phyloP scores from a whole-genome alignment of 257 asterid genomes.

The Nicotiana undulata region DNA sequence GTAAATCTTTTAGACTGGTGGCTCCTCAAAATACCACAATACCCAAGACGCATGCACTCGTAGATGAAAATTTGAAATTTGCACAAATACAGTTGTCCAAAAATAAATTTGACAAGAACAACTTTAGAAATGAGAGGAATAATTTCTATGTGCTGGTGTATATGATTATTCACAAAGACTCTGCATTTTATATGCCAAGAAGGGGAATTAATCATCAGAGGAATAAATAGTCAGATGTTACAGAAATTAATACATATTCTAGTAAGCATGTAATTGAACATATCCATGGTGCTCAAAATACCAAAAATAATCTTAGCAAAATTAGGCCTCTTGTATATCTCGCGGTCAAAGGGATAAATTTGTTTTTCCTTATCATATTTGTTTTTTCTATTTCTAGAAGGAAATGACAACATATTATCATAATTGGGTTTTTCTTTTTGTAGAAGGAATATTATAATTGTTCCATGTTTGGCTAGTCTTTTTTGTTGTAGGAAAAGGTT shows the following conservation, averaged over 20 bases:
- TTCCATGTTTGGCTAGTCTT: no score
- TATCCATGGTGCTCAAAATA: neutral
- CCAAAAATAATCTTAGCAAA: neutral
- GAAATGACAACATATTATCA: no score
- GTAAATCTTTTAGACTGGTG: neutral
- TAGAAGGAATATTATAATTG: no score
- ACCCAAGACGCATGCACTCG: neutral
- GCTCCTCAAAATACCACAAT: neutral
- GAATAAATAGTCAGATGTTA: no score
- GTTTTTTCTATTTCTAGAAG: no score
- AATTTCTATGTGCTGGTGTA: neutral
- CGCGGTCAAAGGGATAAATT: neutral
- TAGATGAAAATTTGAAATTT: neutral
- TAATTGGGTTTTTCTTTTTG: no score
- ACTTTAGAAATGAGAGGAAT: neutral
- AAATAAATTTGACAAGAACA: neutral
- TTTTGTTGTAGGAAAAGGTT: no score
- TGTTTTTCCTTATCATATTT: no score
- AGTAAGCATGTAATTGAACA: neutral
- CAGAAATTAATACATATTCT: neutral
- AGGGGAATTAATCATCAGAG: no score
- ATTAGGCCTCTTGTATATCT: neutral
- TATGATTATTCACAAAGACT: neutral
- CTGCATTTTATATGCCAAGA: neutral
- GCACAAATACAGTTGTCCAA: neutral